Evolutionary conservation across 2,329 filamentous ascomycete genomes (phyloP).

Genomic region (Aspergillus sclerotialis): DNA sequence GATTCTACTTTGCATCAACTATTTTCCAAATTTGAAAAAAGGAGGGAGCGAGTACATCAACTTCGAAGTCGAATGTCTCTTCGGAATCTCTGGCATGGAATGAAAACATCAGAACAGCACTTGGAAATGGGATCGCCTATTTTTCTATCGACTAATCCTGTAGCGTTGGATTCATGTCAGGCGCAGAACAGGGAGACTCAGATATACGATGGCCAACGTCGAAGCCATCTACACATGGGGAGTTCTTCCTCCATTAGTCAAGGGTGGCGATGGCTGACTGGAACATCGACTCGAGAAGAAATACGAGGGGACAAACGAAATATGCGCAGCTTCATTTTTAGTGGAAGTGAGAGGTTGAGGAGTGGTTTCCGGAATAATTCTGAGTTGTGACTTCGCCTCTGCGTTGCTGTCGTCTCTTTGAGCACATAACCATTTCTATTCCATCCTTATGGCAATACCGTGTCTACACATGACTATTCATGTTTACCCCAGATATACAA

Average conservation of each 20-base stretch:
- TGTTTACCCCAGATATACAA: neutral
- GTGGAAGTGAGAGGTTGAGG: constrained; percentile 1
- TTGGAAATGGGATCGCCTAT: neutral
- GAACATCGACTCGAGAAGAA: neutral
- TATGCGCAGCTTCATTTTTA: constrained; percentile 6
- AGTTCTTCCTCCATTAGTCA: neutral
- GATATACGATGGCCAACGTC: neutral
- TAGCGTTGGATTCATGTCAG: neutral
- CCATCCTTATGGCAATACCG: too few species aligned
- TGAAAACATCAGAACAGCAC: constrained; percentile 1
- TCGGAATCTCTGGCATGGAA: constrained; percentile 7
- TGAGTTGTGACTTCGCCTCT: neutral
- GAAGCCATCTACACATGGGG: neutral
- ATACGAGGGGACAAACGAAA: constrained; percentile 3
- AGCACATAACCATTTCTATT: too few species aligned
- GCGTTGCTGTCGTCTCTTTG: neutral
- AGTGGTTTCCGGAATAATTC: neutral
- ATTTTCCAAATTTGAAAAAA: constrained; percentile 8
- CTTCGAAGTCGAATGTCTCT: constrained; percentile 5
- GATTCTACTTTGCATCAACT: constrained; percentile 15
- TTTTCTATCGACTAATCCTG: too few species aligned
- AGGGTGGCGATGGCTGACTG: neutral
- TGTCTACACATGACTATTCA: too few species aligned
- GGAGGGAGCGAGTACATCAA: constrained; percentile 5
- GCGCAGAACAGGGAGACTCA: neutral